These are phyloP conservation scores for Orbilia quercus DNA, from an alignment of 2,329 filamentous ascomycete species.

Conservation along the genomic window DNA sequence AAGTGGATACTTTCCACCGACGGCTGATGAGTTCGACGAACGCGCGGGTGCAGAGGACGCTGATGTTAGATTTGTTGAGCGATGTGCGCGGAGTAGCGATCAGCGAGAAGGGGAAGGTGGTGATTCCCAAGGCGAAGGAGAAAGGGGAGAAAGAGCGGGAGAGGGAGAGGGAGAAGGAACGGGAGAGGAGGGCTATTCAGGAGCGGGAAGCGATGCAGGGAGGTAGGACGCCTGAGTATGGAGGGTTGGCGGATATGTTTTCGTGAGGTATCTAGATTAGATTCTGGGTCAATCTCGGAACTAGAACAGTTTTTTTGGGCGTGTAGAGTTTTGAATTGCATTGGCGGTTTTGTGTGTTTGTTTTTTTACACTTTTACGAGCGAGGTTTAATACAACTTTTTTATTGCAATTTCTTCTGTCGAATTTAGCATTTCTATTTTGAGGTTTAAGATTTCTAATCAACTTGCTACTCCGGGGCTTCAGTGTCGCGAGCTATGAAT, in stretches of 20 bases:
- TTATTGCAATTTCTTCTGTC: too few species aligned
- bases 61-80: conserved; percentile 85
- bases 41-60: conserved; percentile 71
- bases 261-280: conserved; percentile 59
- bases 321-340: too few species aligned
- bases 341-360: too few species aligned
- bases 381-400: too few species aligned
- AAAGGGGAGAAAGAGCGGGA: conserved; percentile 64
- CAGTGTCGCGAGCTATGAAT: too few species aligned
- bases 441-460: too few species aligned
- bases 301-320: too few species aligned
- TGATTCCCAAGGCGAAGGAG: conserved; percentile 63
- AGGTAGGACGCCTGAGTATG: conserved; percentile 64
- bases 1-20: conserved; percentile 75
- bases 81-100: conserved; percentile 90
- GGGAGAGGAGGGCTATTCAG: conserved; percentile 64
- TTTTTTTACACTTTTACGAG: too few species aligned
- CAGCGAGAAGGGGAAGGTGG: conserved; percentile 89
- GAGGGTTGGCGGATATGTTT: conserved; percentile 69
- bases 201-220: conserved; percentile 63
- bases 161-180: conserved; percentile 62
- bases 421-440: too few species aligned
- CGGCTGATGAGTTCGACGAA: conserved; percentile 67
- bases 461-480: too few species aligned
- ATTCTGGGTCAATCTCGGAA: too few species aligned